Conservation (phyloP, 2,329 filamentous ascomycete genomes). For the Passalora sequoiae region DNA sequence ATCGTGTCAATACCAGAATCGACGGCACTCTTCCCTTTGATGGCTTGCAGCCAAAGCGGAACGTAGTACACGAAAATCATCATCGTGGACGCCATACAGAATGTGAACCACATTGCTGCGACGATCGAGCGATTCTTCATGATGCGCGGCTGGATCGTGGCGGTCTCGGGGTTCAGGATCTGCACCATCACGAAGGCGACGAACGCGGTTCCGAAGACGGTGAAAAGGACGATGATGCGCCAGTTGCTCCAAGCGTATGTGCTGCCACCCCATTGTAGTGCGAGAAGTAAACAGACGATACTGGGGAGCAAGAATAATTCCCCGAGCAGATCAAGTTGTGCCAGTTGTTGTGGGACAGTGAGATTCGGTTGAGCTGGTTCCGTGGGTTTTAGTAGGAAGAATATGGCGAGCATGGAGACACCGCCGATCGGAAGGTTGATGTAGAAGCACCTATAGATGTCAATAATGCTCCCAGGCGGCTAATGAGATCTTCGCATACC, state of each 20-base stretch:
- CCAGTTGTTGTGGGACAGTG: slow-evolving; percentile 35
- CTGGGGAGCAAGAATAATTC: slow-evolving; percentile 36
- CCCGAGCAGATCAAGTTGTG: slow-evolving; percentile 44
- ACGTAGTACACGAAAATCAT: slow-evolving; percentile 44
- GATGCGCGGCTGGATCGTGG: slow-evolving; percentile 41
- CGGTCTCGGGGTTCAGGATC: slow-evolving; percentile 38
- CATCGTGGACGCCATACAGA: slow-evolving; percentile 40
- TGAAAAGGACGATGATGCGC: slow-evolving; percentile 42
- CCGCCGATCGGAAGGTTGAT: slow-evolving; percentile 45
- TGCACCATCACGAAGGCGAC: slow-evolving; percentile 40
- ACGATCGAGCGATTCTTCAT: slow-evolving; percentile 41
- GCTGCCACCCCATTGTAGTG: slow-evolving; percentile 46
- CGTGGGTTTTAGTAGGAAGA: slow-evolving; percentile 37
- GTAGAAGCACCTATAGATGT: slow-evolving; percentile 15
- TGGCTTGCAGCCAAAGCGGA: slow-evolving; percentile 46
- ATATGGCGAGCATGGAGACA: slow-evolving; percentile 34
- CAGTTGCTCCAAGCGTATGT: slow-evolving; percentile 39
- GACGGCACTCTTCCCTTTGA: slow-evolving; percentile 42
- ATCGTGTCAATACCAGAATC: slow-evolving; percentile 46
- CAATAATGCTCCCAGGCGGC: not conserved
- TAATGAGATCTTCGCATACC: slow-evolving; percentile 9
- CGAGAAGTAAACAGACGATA: slow-evolving; percentile 44
- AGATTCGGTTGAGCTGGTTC: slow-evolving; percentile 16
- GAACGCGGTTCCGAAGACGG: slow-evolving; percentile 37
- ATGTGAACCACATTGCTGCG: slow-evolving; percentile 37